These are phyloP conservation scores for Pseudozyma thailandica DNA, from an alignment of 1,284 basidiomycete genomes.

Conservation along the genomic window DNA sequence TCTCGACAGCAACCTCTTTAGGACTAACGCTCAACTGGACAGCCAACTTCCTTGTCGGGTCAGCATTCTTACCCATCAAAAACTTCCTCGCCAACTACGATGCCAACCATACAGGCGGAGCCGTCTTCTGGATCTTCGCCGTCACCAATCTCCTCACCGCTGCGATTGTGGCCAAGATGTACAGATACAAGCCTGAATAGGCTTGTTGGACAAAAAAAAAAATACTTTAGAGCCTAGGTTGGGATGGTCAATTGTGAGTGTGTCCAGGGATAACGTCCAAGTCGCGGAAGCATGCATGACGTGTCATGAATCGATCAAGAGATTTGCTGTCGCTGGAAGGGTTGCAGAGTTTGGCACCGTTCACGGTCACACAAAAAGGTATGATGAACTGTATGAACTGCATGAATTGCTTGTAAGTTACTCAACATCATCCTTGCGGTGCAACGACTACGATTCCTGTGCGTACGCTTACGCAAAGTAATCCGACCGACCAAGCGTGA, in stretches of 20 bases:
- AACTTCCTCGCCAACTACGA: constrained; percentile 73
- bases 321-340: too few species aligned
- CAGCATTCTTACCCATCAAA: constrained; percentile 83
- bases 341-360: too few species aligned
- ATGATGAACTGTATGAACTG: too few species aligned
- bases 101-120: constrained; percentile 48
- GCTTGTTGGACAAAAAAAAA: background rate
- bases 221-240: too few species aligned
- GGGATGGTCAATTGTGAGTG: too few species aligned
- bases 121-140: constrained; percentile 58
- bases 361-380: background rate
- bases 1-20: constrained; percentile 83
- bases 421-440: background rate
- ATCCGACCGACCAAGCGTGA: constrained; percentile 61
- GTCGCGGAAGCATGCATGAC: too few species aligned
- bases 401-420: too few species aligned
- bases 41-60: constrained; percentile 82
- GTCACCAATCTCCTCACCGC: constrained; percentile 46
- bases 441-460: background rate
- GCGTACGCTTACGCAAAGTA: constrained; percentile 57
- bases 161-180: constrained; percentile 40
- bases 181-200: constrained; percentile 34
- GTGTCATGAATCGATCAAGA: too few species aligned
- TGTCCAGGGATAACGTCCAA: too few species aligned
- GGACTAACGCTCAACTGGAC: constrained; percentile 88